A percentile compares a stretch with the other conserved stretches of the same genome.
These are phyloP conservation scores for Dittrichia graveolens DNA, from an alignment of 129 eudicot genomes.

Conservation along the genomic window DNA sequence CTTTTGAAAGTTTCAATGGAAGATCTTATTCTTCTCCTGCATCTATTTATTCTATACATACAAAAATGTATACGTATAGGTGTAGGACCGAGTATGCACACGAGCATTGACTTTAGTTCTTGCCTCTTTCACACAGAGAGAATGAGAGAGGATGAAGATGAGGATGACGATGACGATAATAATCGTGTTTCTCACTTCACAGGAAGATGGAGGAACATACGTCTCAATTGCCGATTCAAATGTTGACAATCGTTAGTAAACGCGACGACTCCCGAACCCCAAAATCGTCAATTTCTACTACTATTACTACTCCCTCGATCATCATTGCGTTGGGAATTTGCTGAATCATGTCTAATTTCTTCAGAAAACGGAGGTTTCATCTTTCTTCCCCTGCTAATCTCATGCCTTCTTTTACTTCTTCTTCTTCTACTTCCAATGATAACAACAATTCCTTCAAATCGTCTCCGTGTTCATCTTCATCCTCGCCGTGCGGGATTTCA, in stretches of 20 bases:
- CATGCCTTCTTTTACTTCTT: slow-evolving; percentile 39
- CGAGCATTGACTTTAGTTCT: slow-evolving; percentile 43
- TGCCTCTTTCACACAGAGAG: slow-evolving; percentile 24
- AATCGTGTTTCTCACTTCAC: slow-evolving; percentile 34
- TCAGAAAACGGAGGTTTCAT: slow-evolving; percentile 37
- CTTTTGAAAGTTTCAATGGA: slow-evolving; percentile 26
- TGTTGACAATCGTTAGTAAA: slow-evolving; percentile 37
- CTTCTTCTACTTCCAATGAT: not conserved
- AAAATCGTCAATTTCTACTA: not conserved
- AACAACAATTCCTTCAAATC: slow-evolving; percentile 28
- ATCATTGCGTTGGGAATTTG: not conserved
- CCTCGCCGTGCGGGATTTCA: slow-evolving; percentile 39
- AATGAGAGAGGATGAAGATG: slow-evolving; percentile 4
- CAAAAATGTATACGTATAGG: slow-evolving; percentile 18
- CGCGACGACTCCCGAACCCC: slow-evolving; percentile 28
- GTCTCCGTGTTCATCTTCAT: slow-evolving; percentile 44
- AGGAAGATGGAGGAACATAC: slow-evolving; percentile 24
- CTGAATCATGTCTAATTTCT: slow-evolving; percentile 35
- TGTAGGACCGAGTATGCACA: slow-evolving; percentile 37
- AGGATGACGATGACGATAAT: not conserved
- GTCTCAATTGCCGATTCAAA: slow-evolving; percentile 36
- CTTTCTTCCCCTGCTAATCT: slow-evolving; percentile 34
- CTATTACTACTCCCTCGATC: not conserved
- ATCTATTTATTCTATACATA: slow-evolving; percentile 16
- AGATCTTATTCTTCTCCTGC: not conserved